phyloP scores from a whole-genome alignment of 78 protist genomes.

The Dictyostelium brefeldianum region DNA sequence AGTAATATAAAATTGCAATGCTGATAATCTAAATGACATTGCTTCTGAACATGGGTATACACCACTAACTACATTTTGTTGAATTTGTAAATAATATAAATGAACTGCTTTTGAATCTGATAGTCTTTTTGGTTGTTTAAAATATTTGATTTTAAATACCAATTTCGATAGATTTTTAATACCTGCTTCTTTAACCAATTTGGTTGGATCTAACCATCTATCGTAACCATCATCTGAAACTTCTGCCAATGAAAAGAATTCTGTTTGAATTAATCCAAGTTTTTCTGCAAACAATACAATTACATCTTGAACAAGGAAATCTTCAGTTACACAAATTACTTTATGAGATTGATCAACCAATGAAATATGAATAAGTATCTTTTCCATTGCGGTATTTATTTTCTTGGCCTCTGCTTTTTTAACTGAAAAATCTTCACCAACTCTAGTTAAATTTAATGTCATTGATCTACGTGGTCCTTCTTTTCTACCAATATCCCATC shows the following conservation, averaged over 20 bases:
- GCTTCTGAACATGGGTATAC: constrained; percentile 79
- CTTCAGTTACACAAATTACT: constrained; percentile 72
- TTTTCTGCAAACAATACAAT: constrained; percentile 48
- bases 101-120: constrained; percentile 64
- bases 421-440: constrained; percentile 54
- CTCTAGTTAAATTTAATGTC: constrained; percentile 54
- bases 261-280: constrained; percentile 55
- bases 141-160: constrained; percentile 49
- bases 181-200: constrained; percentile 40
- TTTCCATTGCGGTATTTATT: constrained; percentile 22
- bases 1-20: constrained; percentile 53
- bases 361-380: constrained; percentile 42
- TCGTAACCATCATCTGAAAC: constrained; percentile 50
- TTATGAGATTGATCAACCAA: constrained; percentile 73
- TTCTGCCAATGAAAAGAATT: constrained; percentile 65
- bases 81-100: constrained; percentile 65
- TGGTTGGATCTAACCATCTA: constrained; percentile 75
- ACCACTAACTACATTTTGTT: constrained; percentile 54
- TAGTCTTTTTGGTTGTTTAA: constrained; percentile 66
- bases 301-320: constrained; percentile 59
- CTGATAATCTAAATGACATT: constrained; percentile 57
- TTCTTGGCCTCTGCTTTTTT: constrained; percentile 20
- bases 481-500: constrained; percentile 73
- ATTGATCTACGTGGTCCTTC: constrained; percentile 49
- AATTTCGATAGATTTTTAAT: constrained; percentile 50